phyloP scores from a whole-genome alignment of 2,329 filamentous ascomycete genomes.

The Tolypocladium album region DNA sequence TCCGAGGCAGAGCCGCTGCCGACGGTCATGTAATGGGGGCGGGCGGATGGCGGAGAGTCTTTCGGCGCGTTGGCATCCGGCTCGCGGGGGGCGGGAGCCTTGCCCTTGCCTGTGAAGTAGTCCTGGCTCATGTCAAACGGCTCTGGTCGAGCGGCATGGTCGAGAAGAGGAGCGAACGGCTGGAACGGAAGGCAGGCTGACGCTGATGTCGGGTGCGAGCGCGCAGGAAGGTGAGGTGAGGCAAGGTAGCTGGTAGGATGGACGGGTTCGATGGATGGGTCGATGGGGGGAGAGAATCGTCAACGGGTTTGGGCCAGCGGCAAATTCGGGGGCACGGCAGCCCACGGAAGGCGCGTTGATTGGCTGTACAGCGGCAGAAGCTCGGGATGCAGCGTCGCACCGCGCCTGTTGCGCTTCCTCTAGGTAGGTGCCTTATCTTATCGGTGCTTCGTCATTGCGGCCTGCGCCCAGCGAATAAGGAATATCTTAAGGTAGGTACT shows the following conservation, averaged over 20 bases:
- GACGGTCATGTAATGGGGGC: constrained; percentile 75
- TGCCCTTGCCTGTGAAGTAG: constrained; percentile 44
- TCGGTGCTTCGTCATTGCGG: background rate
- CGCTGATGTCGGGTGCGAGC: background rate
- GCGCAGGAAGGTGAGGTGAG: background rate
- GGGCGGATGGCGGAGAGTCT: constrained; percentile 15
- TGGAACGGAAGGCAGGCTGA: background rate
- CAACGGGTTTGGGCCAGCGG: background rate
- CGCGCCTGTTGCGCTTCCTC: too few species aligned
- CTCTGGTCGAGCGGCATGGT: constrained; percentile 23
- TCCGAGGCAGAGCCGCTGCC: constrained; percentile 73
- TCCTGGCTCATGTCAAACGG: constrained; percentile 47
- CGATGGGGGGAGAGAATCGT: background rate
- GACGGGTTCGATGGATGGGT: background rate
- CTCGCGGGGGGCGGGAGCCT: constrained; percentile 26
- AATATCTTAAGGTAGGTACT: too few species aligned
- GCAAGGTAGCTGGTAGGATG: background rate
- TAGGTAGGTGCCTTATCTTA: background rate
- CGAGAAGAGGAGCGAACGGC: constrained; percentile 1
- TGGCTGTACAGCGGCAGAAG: constrained; percentile 13
- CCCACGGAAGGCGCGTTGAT: constrained; percentile 14
- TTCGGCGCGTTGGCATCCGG: constrained; percentile 17
- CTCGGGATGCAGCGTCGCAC: constrained; percentile 5
- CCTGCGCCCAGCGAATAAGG: too few species aligned
- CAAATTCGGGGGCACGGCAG: background rate